Evolutionary conservation across 306 rosid species (phyloP), one percentile per base, ranked within the genome.

Genomic region (Vicia villosa): DNA sequence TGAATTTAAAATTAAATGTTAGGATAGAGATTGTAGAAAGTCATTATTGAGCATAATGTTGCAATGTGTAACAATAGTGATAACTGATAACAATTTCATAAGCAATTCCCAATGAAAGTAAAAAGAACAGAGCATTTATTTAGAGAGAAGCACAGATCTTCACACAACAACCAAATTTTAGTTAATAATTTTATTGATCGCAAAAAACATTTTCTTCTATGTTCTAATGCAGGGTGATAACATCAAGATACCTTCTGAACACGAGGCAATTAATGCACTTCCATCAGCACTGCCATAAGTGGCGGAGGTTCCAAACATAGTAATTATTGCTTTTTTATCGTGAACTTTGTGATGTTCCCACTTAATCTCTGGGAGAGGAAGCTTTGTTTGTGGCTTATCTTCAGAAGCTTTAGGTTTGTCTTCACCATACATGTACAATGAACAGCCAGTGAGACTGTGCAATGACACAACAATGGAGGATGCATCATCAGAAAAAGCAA

Each of bases 281-380:
- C 99, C 96, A 87, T 95, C 99, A 13, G 95, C 99, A 82, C 69
- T 89, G 19, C 99, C 99, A 76, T 91, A 87, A 70, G 84, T 87
- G 10, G 99, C 96, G 30, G 84, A 78, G 68, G 93, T 37, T 80
- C 96, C 93, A 77, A 75, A 88, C 69, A 95, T 38, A 77, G 92
- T 91, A 40, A 95, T 61, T 81, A 91, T 81, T 62, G 95, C 82
- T 73, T 70, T 84, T 77, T 81, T 89, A 58, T 89, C 92, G 52
- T 95, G 99, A 80, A 91, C 89, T 83, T 91, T 89, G 77, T 78
- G 95, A 12, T 81, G 83, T 59, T 78, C 87, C 99, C 99, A 95
- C 86, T 89, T 95, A 79, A 95, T 82, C 80, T 95, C 93, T 0
- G 97, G 99, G 59, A 87, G 90, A 79, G 99, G 97, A 81, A 84